A percentile compares a stretch with the other conserved stretches of the same genome.
phyloP scores from a whole-genome alignment of 169 alveolate genomes.

The Theileria annulata region DNA sequence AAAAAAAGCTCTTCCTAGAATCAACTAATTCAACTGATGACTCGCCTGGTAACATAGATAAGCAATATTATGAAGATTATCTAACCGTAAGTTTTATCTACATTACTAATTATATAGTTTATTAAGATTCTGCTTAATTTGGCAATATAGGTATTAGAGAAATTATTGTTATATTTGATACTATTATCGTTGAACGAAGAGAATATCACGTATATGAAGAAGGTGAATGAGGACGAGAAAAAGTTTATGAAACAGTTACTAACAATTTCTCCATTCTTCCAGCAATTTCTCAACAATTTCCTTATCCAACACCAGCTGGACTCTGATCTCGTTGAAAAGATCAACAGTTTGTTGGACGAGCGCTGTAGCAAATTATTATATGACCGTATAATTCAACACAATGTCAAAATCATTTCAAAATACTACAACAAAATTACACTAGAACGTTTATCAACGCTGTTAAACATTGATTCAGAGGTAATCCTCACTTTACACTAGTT shows the following conservation, averaged over 20 bases:
- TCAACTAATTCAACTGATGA: background rate
- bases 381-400: slow-evolving; percentile 78
- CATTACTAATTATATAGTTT: background rate
- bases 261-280: slow-evolving; percentile 43
- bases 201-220: slow-evolving; percentile 29
- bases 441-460: slow-evolving; percentile 57
- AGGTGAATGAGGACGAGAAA: slow-evolving; percentile 35
- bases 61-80: background rate
- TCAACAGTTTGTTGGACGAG: slow-evolving; percentile 31
- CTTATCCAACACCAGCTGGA: slow-evolving; percentile 63
- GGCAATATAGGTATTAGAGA: slow-evolving; percentile 54
- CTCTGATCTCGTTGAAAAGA: slow-evolving; percentile 32
- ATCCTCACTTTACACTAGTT: background rate
- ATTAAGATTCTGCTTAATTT: too few relatives aligned
- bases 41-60: background rate
- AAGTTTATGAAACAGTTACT: slow-evolving; percentile 68
- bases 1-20: background rate
- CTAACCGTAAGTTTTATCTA: background rate
- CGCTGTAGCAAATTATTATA: slow-evolving; percentile 49
- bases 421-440: slow-evolving; percentile 65
- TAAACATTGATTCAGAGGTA: slow-evolving; percentile 58
- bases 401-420: slow-evolving; percentile 67
- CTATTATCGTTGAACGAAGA: slow-evolving; percentile 48
- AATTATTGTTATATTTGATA: slow-evolving; percentile 40
- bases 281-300: slow-evolving; percentile 66